Evolutionary conservation across 2,329 filamentous ascomycete species (phyloP).

Genomic region (Aureobasidium sp.): DNA sequence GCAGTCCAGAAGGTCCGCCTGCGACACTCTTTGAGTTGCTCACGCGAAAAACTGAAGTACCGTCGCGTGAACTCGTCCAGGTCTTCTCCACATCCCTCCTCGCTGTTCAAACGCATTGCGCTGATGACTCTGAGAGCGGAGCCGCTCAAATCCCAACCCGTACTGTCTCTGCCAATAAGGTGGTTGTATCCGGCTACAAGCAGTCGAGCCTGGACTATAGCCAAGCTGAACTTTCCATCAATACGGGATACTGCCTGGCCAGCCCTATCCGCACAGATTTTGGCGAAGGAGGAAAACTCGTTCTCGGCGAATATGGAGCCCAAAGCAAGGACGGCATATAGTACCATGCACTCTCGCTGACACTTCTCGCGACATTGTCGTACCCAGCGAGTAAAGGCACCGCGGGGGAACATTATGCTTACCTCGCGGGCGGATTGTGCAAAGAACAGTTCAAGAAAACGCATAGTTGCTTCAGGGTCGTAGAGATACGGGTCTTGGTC

Average conservation of each 20-base stretch:
- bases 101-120: slow-evolving; percentile 55
- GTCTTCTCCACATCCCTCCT: slow-evolving; percentile 36
- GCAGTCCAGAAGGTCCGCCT: slow-evolving; percentile 65
- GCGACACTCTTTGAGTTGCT: slow-evolving; percentile 54
- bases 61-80: slow-evolving; percentile 15
- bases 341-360: slow-evolving; percentile 46
- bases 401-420: slow-evolving; percentile 49
- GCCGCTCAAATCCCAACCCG: slow-evolving; percentile 57
- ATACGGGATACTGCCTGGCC: slow-evolving; percentile 48
- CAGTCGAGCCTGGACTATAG: slow-evolving; percentile 60
- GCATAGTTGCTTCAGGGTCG: slow-evolving; percentile 41
- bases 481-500: slow-evolving; percentile 47
- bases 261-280: slow-evolving; percentile 47
- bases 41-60: slow-evolving; percentile 21
- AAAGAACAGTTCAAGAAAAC: slow-evolving; percentile 51
- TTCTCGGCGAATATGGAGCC: slow-evolving; percentile 47
- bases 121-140: slow-evolving; percentile 53
- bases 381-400: slow-evolving; percentile 48
- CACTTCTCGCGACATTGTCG: slow-evolving; percentile 35
- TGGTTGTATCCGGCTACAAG: slow-evolving; percentile 60
- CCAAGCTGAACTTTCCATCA: slow-evolving; percentile 48
- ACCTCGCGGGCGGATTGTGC: slow-evolving; percentile 46
- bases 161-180: slow-evolving; percentile 49
- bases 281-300: slow-evolving; percentile 26
- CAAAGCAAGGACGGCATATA: slow-evolving; percentile 52